Conservation (phyloP, 2,329 filamentous ascomycete species). For the Cryphonectria japonica region DNA sequence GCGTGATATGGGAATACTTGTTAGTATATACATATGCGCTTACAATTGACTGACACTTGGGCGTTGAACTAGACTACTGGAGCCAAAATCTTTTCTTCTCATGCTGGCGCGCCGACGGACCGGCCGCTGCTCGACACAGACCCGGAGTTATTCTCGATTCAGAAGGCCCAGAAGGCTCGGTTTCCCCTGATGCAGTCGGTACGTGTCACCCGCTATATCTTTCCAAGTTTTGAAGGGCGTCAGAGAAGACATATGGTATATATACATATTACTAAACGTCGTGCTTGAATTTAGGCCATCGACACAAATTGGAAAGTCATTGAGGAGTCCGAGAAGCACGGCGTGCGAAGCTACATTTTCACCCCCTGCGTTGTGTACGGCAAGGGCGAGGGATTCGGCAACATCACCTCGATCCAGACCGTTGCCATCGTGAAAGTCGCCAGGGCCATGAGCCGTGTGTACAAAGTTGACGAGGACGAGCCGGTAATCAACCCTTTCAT, state of each 20-base stretch:
- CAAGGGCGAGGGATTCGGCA: conserved; percentile 53
- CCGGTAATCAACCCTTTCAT: conserved; percentile 35
- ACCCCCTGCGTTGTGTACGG: conserved; percentile 57
- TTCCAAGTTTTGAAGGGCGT: too few relatives aligned
- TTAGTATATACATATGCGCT: too few relatives aligned
- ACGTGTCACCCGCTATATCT: neutral
- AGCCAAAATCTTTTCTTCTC: conserved; percentile 56
- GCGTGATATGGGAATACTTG: conserved; percentile 16
- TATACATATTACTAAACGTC: neutral
- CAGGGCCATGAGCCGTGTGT: conserved; percentile 44
- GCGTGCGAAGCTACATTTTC: conserved; percentile 56
- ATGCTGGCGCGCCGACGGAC: conserved; percentile 48
- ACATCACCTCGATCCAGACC: conserved; percentile 55
- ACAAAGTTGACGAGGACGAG: conserved; percentile 44
- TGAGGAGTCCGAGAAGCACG: conserved; percentile 45
- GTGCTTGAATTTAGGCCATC: conserved; percentile 39
- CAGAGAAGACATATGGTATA: too few relatives aligned
- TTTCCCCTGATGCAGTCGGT: conserved; percentile 3
- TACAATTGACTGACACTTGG: neutral
- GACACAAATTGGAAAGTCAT: conserved; percentile 48
- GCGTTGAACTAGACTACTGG: conserved; percentile 45
- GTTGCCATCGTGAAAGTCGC: conserved; percentile 52
- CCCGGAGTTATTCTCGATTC: conserved; percentile 46
- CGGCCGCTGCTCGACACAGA: conserved; percentile 48
- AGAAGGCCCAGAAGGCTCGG: conserved; percentile 41